Conservation (phyloP, 805 yeast species). For the Metschnikowia gelsemii region DNA sequence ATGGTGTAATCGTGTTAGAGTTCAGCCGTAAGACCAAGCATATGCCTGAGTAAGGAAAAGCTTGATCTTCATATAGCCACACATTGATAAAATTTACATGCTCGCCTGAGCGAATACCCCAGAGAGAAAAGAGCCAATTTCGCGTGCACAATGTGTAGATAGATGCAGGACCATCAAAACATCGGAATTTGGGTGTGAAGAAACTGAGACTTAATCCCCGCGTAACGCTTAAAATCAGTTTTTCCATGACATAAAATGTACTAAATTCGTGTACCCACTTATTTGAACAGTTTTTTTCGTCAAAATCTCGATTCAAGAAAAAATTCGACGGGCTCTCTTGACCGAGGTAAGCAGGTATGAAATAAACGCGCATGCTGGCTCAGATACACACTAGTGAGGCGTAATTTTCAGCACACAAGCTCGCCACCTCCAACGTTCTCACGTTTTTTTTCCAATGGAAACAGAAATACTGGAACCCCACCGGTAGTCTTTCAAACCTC, state of each 20-base stretch:
- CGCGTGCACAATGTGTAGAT: too few species aligned
- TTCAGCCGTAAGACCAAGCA: too few species aligned
- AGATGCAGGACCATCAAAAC: neutral
- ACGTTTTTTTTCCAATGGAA: slow-evolving; percentile 13
- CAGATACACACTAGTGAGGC: neutral
- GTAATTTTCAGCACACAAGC: slow-evolving; percentile 18
- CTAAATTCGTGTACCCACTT: too few species aligned
- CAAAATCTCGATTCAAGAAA: neutral
- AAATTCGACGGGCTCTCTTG: neutral
- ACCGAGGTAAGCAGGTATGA: slow-evolving; percentile 14
- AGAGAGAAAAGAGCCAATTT: neutral
- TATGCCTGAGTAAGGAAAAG: too few species aligned
- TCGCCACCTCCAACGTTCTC: slow-evolving; percentile 23
- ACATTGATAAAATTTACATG: too few species aligned
- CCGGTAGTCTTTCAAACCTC: slow-evolving; percentile 15
- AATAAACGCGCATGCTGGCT: slow-evolving; percentile 1
- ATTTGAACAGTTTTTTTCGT: too few species aligned
- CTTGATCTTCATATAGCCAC: too few species aligned
- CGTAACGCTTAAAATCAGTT: too few species aligned
- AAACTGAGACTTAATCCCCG: too few species aligned
- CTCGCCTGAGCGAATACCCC: neutral
- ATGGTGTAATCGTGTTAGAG: too few species aligned
- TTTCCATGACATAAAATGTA: too few species aligned
- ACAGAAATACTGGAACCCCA: slow-evolving; percentile 5
- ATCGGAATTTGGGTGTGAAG: neutral